Percentiles rank a stretch among this genome's conserved stretches.
Evolutionary conservation across 306 rosid species (phyloP).

Genomic region (Acacia crassicarpa): DNA sequence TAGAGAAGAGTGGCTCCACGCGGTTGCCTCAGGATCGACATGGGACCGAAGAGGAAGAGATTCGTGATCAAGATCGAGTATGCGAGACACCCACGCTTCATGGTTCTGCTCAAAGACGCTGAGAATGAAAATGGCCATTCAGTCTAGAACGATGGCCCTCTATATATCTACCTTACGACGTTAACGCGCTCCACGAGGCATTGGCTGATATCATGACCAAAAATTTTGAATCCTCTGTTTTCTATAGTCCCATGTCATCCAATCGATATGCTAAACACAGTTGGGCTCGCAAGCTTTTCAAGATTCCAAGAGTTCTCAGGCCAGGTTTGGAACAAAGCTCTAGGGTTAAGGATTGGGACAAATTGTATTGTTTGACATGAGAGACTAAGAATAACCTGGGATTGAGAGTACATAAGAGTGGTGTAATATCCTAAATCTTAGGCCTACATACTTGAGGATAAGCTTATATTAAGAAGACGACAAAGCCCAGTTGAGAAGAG

Average conservation of each 20-base stretch:
- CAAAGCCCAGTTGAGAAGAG: too few relatives aligned
- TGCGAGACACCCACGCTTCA: slow-evolving; percentile 64
- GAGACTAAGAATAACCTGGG: too few relatives aligned
- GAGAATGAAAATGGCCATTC: slow-evolving; percentile 58
- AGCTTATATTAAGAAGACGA: too few relatives aligned
- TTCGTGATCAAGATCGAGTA: slow-evolving; percentile 52
- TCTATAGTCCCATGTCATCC: neutral
- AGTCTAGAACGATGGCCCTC: slow-evolving; percentile 61
- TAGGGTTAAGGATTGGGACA: too few relatives aligned
- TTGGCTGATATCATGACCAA: slow-evolving; percentile 25
- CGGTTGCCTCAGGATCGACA: slow-evolving; percentile 11
- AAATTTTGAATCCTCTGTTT: neutral
- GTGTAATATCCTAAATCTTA: too few relatives aligned
- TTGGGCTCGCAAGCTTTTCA: neutral
- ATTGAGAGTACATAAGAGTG: too few relatives aligned
- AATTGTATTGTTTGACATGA: too few relatives aligned
- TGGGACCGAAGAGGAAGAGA: slow-evolving; percentile 54
- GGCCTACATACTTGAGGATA: too few relatives aligned
- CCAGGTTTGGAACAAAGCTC: too few relatives aligned
- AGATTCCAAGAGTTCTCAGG: neutral
- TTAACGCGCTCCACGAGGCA: slow-evolving; percentile 48
- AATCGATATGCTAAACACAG: neutral
- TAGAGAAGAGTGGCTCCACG: neutral
- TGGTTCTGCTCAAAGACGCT: slow-evolving; percentile 57
- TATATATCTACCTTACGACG: slow-evolving; percentile 62